These are phyloP conservation scores for Paspalum vaginatum DNA, from an alignment of 176 grass and related monocot species.

Conservation along the genomic window DNA sequence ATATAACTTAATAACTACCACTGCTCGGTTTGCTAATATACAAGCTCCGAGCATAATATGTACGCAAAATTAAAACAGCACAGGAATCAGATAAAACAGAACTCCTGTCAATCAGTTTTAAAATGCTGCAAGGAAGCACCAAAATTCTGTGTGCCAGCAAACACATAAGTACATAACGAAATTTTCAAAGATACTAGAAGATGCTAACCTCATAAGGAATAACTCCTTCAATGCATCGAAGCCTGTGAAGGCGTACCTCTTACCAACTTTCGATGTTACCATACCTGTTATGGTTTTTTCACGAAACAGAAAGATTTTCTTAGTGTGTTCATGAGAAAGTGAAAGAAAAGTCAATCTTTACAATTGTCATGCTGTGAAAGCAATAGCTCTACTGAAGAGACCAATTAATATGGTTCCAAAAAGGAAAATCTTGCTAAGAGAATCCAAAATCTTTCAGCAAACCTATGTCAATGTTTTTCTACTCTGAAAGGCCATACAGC, in stretches of 20 bases:
- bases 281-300: conserved; percentile 62
- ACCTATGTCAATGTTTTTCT: conserved; percentile 24
- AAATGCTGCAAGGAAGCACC: background rate
- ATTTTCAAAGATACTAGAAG: conserved; percentile 3
- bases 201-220: conserved; percentile 78
- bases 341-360: conserved; percentile 5
- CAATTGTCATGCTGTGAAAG: conserved; percentile 13
- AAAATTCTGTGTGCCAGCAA: conserved; percentile 1
- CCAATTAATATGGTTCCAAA: conserved; percentile 11
- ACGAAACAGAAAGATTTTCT: conserved; percentile 34
- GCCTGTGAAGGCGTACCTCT: conserved; percentile 94
- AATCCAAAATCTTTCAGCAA: conserved; percentile 17
- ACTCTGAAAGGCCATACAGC: background rate
- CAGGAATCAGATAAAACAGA: background rate
- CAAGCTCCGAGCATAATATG: background rate
- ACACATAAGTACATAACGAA: background rate
- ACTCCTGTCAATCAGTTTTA: background rate
- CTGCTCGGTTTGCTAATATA: background rate
- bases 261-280: conserved; percentile 97
- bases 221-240: conserved; percentile 93
- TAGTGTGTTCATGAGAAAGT: conserved; percentile 13
- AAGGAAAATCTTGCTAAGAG: conserved; percentile 6
- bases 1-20: too few relatives aligned
- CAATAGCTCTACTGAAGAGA: background rate
- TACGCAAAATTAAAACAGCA: background rate